Evolutionary conservation across 176 grass and related monocot genomes (phyloP), one percentile per base, ranked within the genome.

Genomic region (Lolium rigidum): DNA sequence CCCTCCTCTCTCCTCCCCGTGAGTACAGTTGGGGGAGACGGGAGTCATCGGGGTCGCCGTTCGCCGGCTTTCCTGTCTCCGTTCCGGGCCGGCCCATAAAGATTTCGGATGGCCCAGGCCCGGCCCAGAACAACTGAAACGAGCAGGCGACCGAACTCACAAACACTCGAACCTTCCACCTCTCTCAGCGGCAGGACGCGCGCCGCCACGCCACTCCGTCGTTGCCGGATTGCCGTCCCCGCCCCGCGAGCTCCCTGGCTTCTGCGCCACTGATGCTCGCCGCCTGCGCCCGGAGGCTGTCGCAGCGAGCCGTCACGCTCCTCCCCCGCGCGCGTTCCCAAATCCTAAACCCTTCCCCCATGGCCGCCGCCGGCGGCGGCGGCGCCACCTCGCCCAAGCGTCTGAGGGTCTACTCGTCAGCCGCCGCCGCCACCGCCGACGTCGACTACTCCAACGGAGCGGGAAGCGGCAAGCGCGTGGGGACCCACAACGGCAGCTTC

Each of bases 401-500:
- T 22, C 68, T 91, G 57, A 83, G 88, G 69, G 75, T 92, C 60
- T 88, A 75, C 74, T 77, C 87, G 59, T 69, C 85, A 15, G 62
- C 13, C 10, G 50, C 15, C 10, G 50, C 15, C 31, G 31, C 31
- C 50, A 52, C 50, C 13, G 50, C 50, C 12, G 50, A 16, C 50
- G 13, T 52, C 50, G 43, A 37, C 82, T 91, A 82, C 54, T 80
- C 83, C 4, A 86, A 82, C 50, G 13, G 50, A 52, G 50, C 50
- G 2, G 50, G 13, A 52, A 52, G 50, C 75, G 89, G 85, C 74
- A 88, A 80, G 90, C 87, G 97, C 84, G 92, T 98, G 61, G 97
- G 97, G 3, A 98, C 94, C 38, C 97, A 98, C 92, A 95, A 95
- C 69, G 97, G 97, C 47, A 95, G 92, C 88, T 98, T 98, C 92